A percentile compares a stretch with the other conserved stretches of the same genome.
Evolutionary conservation across 805 yeast genomes (phyloP).

Genomic region (Candida golubevii): DNA sequence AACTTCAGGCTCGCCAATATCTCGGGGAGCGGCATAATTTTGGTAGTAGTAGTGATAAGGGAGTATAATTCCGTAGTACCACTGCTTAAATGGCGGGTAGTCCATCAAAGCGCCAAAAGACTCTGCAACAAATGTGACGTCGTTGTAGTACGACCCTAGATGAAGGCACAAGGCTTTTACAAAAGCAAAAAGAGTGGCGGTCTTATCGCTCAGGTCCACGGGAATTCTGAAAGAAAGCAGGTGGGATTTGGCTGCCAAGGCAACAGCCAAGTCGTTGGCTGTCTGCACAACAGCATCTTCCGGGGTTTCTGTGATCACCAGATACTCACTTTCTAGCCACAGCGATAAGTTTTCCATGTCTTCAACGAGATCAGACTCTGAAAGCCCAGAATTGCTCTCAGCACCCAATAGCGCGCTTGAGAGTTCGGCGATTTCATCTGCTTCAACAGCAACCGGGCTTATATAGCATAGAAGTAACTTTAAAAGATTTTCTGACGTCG

Average conservation of each 20-base stretch:
- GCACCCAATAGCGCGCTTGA: conserved; percentile 3
- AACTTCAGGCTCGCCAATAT: conserved; percentile 1
- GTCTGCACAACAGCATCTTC: conserved; percentile 8
- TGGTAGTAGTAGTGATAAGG: conserved; percentile 31
- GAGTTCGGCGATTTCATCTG: conserved; percentile 1
- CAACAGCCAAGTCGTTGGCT: conserved; percentile 5
- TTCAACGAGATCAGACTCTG: conserved; percentile 8
- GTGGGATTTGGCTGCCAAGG: conserved; percentile 4
- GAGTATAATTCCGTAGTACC: conserved; percentile 25
- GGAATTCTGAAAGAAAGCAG: conserved; percentile 1
- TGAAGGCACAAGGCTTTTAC: conserved; percentile 14
- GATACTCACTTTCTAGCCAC: conserved; percentile 7
- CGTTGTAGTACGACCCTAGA: conserved; percentile 12
- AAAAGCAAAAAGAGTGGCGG: conserved; percentile 6
- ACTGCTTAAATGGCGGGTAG: conserved; percentile 18
- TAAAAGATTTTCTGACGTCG: conserved; percentile 9
- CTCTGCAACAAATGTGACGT: conserved; percentile 11
- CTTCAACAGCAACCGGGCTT: conserved; percentile 10
- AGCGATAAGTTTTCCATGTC: conserved; percentile 8
- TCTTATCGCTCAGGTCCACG: neutral
- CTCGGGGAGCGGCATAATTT: conserved; percentile 18
- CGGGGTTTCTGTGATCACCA: neutral
- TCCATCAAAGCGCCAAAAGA: conserved; percentile 15
- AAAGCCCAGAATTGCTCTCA: neutral
- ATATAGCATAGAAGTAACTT: conserved; percentile 7